phyloP scores from a whole-genome alignment of 306 rosid genomes.

The Gleditsia sinensis region DNA sequence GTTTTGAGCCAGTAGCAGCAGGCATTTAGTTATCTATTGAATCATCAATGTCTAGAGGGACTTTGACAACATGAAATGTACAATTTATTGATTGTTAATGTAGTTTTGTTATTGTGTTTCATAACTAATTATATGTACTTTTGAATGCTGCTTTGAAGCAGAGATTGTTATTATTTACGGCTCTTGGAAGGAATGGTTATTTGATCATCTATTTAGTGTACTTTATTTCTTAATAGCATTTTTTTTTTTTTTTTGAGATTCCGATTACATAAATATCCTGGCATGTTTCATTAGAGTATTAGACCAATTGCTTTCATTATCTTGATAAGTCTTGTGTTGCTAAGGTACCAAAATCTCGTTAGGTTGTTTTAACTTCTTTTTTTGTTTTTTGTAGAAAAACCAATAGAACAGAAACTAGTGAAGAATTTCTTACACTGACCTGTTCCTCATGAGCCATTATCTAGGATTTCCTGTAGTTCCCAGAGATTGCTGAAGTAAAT shows the following conservation, averaged over 20 bases:
- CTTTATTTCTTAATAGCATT: neutral
- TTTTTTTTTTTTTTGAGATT: too few relatives aligned
- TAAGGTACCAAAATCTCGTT: neutral
- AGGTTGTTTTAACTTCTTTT: neutral
- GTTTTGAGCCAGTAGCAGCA: neutral
- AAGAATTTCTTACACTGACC: neutral
- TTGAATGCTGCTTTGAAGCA: neutral
- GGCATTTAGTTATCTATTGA: neutral
- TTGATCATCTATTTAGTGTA: neutral
- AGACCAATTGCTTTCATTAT: neutral
- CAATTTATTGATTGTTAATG: neutral
- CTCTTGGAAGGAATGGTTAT: neutral
- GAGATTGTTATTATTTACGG: neutral
- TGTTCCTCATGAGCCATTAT: neutral
- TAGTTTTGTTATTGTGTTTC: neutral
- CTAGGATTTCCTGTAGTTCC: neutral
- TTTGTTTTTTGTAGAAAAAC: neutral
- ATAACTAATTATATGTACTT: neutral
- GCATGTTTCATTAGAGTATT: neutral
- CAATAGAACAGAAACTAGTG: neutral
- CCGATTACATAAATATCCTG: neutral
- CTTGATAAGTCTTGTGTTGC: neutral
- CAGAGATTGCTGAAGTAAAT: neutral
- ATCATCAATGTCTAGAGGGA: neutral
- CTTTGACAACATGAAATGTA: neutral